Conservation (phyloP, 75 land plant species). For the Picea glauca region DNA sequence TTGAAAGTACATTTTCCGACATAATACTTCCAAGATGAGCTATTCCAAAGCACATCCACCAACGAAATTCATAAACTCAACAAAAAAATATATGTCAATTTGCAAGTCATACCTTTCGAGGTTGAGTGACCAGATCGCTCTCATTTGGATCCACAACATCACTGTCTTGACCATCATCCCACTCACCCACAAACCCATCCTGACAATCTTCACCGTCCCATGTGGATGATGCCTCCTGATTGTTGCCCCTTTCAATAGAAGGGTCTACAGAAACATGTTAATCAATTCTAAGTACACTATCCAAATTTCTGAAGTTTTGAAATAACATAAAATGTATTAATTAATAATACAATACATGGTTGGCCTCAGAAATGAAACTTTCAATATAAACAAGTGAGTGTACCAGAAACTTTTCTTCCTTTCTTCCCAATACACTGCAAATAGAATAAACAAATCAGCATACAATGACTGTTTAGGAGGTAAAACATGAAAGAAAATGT, state of each 20-base stretch:
- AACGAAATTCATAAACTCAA: not conserved
- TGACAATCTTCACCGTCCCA: slow-evolving; percentile 42
- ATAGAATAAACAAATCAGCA: not conserved
- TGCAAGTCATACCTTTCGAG: slow-evolving; percentile 64
- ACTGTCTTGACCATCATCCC: slow-evolving; percentile 48
- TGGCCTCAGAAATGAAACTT: not conserved
- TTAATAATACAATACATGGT: not conserved
- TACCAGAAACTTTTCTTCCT: slow-evolving; percentile 52
- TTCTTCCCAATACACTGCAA: slow-evolving; percentile 71
- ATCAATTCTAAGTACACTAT: not conserved
- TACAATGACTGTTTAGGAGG: not conserved
- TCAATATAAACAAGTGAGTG: not conserved
- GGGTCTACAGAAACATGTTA: slow-evolving; percentile 22
- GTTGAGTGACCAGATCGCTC: slow-evolving; percentile 53
- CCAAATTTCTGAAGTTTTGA: not conserved
- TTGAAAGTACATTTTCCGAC: not conserved
- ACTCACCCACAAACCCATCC: slow-evolving; percentile 27
- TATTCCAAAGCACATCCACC: not conserved
- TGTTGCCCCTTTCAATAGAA: slow-evolving; percentile 24
- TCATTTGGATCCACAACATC: slow-evolving; percentile 49
- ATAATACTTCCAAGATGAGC: not conserved
- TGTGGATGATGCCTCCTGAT: slow-evolving; percentile 17
- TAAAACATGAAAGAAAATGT: not conserved
- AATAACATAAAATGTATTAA: not conserved
- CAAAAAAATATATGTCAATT: not conserved